Evolutionary conservation across 2,329 filamentous ascomycete genomes (phyloP), one percentile per base, ranked within the genome.

Genomic region (Sclerotinia trifoliorum): DNA sequence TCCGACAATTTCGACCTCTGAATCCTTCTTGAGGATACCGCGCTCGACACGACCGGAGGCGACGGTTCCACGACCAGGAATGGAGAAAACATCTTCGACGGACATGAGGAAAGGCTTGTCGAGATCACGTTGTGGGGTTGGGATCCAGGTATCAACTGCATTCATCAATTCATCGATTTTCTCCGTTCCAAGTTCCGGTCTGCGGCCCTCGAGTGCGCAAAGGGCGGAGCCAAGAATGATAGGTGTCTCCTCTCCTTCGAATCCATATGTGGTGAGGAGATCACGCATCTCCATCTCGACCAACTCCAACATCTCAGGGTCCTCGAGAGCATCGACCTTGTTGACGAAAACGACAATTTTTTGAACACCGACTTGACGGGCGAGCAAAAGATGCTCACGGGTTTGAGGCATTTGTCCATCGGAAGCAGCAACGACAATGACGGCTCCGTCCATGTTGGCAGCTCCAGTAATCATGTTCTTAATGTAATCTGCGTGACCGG

Each of bases 391-490:
- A 85, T 99, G 95, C 85, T 99, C 95, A 82, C 95, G 88, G 74
- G 95, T 99, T 88, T 99, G 96, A 78, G 95, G 95, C 95, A 99
- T 99, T 85, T 99, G 96, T 80, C 95, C 95, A 80, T 99, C 95
- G 49, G 93, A 97, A 75, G 95, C 95, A 76, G 96, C 96, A 77
- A 99, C 96, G 74, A 99, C 95, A 78, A 99, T 97, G 80, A 99
- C 94, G 78, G 95, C 94, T 78, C 95, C 95, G 78, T 99, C 95
- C 95, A 99, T 99, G 86, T 93, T 96, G 78, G 96, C 94, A 72
- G 95, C 94, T 89, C 95, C 95, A 75, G 95, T 99, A 81, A 99
- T 99, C 95, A 99, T 99, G 90, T 99, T 99, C 89, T 99, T 99
- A 86, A 99, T 98, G 87, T 99, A 99, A 93, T 99, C 95, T 83